Conservation (phyloP, 169 alveolate species). For the Eimeria tenella region DNA sequence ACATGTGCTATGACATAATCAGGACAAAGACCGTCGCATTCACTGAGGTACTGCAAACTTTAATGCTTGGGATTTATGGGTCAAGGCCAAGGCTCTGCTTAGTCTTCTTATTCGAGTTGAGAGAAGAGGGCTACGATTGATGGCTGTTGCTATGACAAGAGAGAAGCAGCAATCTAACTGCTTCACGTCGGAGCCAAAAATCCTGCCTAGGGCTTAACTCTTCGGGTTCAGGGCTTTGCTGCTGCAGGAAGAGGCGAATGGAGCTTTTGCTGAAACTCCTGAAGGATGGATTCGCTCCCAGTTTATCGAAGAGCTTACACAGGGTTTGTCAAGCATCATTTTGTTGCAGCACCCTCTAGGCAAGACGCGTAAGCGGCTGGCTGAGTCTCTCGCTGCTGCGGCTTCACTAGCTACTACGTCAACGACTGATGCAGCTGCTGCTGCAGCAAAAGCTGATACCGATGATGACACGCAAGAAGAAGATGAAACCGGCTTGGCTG, state of each 20-base stretch:
- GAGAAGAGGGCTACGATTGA: too few species aligned
- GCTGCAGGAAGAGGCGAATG: slow-evolving; percentile 41
- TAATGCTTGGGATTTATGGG: background rate
- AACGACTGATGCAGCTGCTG: slow-evolving; percentile 1
- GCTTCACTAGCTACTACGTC: slow-evolving; percentile 13
- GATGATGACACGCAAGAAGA: slow-evolving; percentile 20
- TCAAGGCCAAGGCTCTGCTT: background rate
- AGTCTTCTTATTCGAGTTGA: background rate
- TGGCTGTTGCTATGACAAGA: too few species aligned
- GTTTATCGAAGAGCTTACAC: slow-evolving; percentile 2
- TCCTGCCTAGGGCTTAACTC: too few species aligned
- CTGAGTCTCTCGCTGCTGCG: slow-evolving; percentile 50
- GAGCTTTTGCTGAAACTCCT: slow-evolving; percentile 29
- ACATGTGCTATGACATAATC: slow-evolving; percentile 57
- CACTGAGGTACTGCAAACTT: slow-evolving; percentile 42
- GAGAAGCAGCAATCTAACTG: too few species aligned
- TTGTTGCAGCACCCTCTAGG: slow-evolving; percentile 62
- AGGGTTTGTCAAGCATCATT: slow-evolving; percentile 17
- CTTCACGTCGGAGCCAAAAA: too few species aligned
- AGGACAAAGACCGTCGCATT: slow-evolving; percentile 48
- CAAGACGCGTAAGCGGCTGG: slow-evolving; percentile 48
- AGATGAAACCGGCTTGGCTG: slow-evolving; percentile 69
- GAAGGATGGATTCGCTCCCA: slow-evolving; percentile 33
- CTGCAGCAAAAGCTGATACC: background rate
- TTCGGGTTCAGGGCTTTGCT: slow-evolving; percentile 4